Evolutionary conservation across 306 rosid species (phyloP), one percentile per base, ranked within the genome.

Genomic region (Adenanthera pavonina): DNA sequence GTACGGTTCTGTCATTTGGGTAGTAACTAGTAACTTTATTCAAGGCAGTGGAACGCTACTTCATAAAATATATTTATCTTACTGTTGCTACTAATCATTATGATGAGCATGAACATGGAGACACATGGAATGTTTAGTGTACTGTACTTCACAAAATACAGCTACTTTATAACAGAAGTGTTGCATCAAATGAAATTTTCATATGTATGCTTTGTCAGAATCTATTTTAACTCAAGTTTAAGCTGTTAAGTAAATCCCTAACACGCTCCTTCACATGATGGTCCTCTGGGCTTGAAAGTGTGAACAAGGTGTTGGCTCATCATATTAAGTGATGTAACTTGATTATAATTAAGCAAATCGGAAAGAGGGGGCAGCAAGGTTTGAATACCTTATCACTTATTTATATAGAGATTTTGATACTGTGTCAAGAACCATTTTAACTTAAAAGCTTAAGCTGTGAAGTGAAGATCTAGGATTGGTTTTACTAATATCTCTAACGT

Each of bases 11-110:
- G 41, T 49, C 76, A 41, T 40, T 1, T 5, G 30, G 69, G 13
- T 38, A 41, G 41, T 80, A 35, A 44, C 40, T 76, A 35, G 30
- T 25, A 25, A 25, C 30, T 25, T 25, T 35, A 30, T 46, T 62
- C 65, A 25, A 14, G 56, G 48, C 12, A 47, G 56, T 20, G 41
- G 56, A 25, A 25, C 30, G 30, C 30, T 25, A 41, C 44, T 74
- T 57, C 44, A 67, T 68, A 41, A 16, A 59, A 60, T 67, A 41
- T 62, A 36, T 65, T 17, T 43, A 80, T 40, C 44, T 38, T 48
- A 25, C 30, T 61, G 44, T 53, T 60, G 52, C 52, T 70, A 13
- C 76, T 61, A 84, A 25, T 25, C 30, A 25, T 25, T 25, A 46
- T 41, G 33, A 41, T 68, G 34, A 7, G 15, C 33, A 68, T 25